Conservation (phyloP, 169 alveolate genomes). For the Plasmodium ovale region DNA sequence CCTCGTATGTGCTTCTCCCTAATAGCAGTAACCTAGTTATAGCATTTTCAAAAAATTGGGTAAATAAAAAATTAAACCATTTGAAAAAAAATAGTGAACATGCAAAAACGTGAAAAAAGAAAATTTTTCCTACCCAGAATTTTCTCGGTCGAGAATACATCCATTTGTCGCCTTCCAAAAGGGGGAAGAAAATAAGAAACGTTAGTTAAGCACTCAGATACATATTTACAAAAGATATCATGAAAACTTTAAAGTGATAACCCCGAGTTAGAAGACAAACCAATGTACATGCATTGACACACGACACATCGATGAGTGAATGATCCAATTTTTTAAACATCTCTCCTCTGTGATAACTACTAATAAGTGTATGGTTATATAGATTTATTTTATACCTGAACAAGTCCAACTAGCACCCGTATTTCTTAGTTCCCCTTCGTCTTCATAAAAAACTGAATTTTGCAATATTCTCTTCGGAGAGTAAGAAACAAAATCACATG, state of each 20-base stretch:
- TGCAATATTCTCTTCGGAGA: slow-evolving; percentile 32
- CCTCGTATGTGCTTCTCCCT: slow-evolving; percentile 53
- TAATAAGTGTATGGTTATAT: background rate
- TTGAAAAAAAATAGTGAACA: slow-evolving; percentile 1
- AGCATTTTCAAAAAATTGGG: background rate
- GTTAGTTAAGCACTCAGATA: too few relatives aligned
- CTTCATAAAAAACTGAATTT: slow-evolving; percentile 60
- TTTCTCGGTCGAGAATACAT: slow-evolving; percentile 55
- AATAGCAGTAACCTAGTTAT: slow-evolving; percentile 45
- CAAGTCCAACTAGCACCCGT: slow-evolving; percentile 72
- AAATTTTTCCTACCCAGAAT: slow-evolving; percentile 30
- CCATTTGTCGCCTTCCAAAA: slow-evolving; percentile 63
- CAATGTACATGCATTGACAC: background rate
- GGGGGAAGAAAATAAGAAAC: background rate
- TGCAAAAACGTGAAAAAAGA: background rate
- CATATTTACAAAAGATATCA: too few relatives aligned
- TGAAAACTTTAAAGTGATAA: too few relatives aligned
- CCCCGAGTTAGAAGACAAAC: too few relatives aligned
- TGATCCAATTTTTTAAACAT: background rate
- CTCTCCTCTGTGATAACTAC: background rate
- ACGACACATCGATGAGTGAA: background rate
- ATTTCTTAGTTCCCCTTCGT: slow-evolving; percentile 26
- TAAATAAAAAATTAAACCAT: background rate
- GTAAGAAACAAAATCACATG: slow-evolving; percentile 58
- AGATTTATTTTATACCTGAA: slow-evolving; percentile 11